phyloP scores from a whole-genome alignment of 768 basidiomycete species.

The Lactifluus rugatus region DNA sequence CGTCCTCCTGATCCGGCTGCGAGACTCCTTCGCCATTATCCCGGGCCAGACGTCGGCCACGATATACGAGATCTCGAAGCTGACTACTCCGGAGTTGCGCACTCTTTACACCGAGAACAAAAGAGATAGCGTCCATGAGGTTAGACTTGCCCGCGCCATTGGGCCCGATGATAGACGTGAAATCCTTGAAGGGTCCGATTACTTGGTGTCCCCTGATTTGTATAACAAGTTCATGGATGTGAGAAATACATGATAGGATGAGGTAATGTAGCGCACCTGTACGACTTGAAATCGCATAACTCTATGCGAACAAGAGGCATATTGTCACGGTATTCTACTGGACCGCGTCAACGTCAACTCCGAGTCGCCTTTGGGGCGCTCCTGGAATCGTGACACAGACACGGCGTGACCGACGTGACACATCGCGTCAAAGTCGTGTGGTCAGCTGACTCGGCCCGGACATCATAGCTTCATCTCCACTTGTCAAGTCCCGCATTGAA shows the following conservation, averaged over 20 bases:
- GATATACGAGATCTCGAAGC: conserved; percentile 91
- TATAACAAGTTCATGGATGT: neutral
- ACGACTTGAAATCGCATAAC: conserved; percentile 95
- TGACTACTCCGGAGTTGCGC: conserved; percentile 88
- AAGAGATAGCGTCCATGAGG: conserved; percentile 99
- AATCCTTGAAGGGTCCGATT: conserved; percentile 86
- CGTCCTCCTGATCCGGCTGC: conserved; percentile 32
- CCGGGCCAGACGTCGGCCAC: conserved; percentile 65
- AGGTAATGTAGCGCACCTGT: conserved; percentile 39
- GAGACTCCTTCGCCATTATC: conserved; percentile 31
- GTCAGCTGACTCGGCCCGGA: no score
- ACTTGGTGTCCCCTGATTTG: conserved; percentile 59
- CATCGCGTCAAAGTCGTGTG: neutral
- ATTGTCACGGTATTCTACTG: neutral
- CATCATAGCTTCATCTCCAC: no score
- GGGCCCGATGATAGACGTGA: conserved; percentile 94
- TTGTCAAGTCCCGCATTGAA: no score
- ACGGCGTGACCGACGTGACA: conserved; percentile 2
- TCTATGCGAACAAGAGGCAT: conserved; percentile 86
- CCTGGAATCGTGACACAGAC: neutral
- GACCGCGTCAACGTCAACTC: neutral
- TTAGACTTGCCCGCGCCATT: conserved; percentile 99
- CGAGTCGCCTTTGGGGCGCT: no score
- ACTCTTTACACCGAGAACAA: conserved; percentile 94
- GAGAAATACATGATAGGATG: neutral